Percentiles rank a stretch among this genome's conserved stretches.
phyloP scores from a whole-genome alignment of 208 protist genomes.

The Acanthamoeba castellanii region DNA sequence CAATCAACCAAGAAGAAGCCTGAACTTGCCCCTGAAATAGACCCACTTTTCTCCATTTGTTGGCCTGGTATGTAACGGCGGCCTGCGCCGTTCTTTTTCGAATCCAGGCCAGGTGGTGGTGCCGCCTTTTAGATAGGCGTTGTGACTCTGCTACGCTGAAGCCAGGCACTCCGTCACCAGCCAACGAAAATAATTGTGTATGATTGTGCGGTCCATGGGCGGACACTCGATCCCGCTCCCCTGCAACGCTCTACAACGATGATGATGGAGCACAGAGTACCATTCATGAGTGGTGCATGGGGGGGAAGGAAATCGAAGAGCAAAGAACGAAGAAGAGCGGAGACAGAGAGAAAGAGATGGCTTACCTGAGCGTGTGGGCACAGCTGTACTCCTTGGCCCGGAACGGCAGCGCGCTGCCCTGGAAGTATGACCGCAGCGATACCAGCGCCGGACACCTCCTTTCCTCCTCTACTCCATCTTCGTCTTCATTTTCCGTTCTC shows the following conservation, averaged over 20 bases:
- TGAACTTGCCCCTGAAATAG: too few species aligned
- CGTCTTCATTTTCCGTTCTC: too few species aligned
- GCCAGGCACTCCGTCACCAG: too few species aligned
- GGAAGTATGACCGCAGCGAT: neutral
- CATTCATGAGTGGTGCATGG: too few species aligned
- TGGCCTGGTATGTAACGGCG: too few species aligned
- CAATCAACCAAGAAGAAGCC: too few species aligned
- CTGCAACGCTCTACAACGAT: neutral
- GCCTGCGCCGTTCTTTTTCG: too few species aligned
- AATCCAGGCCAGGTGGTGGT: too few species aligned
- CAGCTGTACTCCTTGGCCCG: neutral
- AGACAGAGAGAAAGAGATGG: neutral
- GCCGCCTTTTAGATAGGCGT: too few species aligned
- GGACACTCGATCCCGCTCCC: neutral
- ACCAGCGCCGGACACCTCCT: slow-evolving; percentile 5
- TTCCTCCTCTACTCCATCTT: neutral
- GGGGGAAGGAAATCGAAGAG: neutral
- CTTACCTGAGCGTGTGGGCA: neutral
- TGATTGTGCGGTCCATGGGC: neutral
- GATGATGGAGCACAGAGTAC: neutral
- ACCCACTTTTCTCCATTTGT: too few species aligned
- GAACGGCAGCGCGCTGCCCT: neutral
- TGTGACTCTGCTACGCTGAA: too few species aligned
- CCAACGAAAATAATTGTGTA: neutral
- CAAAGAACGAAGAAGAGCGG: neutral